Evolutionary conservation across 352 stramenopile genomes (phyloP).

Genomic region (Globisporangium okanoganense): DNA sequence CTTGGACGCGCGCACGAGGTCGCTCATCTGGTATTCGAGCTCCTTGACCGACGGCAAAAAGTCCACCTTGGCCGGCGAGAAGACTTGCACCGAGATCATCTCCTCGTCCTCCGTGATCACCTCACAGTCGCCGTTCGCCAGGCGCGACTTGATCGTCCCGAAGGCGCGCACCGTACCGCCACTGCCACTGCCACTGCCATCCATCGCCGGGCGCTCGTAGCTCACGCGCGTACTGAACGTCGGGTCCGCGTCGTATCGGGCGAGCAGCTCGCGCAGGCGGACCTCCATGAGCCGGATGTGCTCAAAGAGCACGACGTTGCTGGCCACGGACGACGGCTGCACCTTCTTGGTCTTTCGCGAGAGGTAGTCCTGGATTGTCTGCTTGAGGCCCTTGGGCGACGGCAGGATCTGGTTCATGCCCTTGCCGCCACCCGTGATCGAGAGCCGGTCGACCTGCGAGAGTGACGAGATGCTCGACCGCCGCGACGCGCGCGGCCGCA

Average conservation of each 20-base stretch:
- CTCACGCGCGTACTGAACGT: slow-evolving; percentile 40
- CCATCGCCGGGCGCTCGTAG: slow-evolving; percentile 24
- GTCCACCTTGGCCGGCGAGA: slow-evolving; percentile 37
- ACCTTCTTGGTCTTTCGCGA: slow-evolving; percentile 68
- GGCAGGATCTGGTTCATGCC: slow-evolving; percentile 43
- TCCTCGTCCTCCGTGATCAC: slow-evolving; percentile 61
- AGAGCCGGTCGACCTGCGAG: slow-evolving; percentile 59
- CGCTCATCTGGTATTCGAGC: slow-evolving; percentile 44
- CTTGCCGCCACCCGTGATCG: slow-evolving; percentile 48
- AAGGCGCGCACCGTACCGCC: slow-evolving; percentile 48
- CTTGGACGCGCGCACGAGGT: slow-evolving; percentile 38
- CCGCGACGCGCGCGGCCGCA: slow-evolving; percentile 28
- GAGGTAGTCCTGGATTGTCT: slow-evolving; percentile 59
- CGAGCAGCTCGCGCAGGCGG: slow-evolving; percentile 14
- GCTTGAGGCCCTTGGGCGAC: slow-evolving; percentile 55
- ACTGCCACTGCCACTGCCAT: background rate
- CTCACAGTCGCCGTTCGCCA: slow-evolving; percentile 43
- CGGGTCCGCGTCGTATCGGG: slow-evolving; percentile 11
- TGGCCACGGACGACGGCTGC: slow-evolving; percentile 30
- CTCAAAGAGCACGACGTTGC: slow-evolving; percentile 22
- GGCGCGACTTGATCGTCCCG: slow-evolving; percentile 47
- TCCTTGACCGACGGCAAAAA: slow-evolving; percentile 58
- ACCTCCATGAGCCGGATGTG: slow-evolving; percentile 32
- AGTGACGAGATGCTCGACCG: slow-evolving; percentile 62
- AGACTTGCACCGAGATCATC: slow-evolving; percentile 51